Conservation (phyloP, 2,329 filamentous ascomycete genomes). For the Meredithiella fracta region DNA sequence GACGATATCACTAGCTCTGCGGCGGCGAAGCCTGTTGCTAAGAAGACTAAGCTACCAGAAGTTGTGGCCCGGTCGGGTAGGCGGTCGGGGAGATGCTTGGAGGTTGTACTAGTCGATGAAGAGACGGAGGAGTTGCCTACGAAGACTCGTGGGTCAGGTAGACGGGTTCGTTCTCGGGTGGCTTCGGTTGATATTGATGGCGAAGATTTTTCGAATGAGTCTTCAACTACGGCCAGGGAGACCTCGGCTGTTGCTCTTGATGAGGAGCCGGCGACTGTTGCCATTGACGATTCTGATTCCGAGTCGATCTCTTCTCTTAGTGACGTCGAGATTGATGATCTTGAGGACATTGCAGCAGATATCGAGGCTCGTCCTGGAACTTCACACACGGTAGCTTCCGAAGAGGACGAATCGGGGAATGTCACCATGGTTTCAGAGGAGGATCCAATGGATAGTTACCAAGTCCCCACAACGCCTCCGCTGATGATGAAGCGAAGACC, state of each 20-base stretch:
- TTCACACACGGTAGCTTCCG: background rate
- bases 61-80: background rate
- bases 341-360: slow-evolving; percentile 8
- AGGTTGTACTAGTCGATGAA: background rate
- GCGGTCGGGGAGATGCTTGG: background rate
- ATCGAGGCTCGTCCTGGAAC: background rate
- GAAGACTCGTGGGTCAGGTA: too few relatives aligned
- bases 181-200: background rate
- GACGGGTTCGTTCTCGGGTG: background rate
- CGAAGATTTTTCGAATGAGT: background rate
- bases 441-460: slow-evolving; percentile 8
- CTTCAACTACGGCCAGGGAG: background rate
- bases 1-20: background rate
- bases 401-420: background rate
- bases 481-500: slow-evolving; percentile 11
- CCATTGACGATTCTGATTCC: slow-evolving; percentile 1
- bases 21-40: background rate
- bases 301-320: slow-evolving; percentile 13
- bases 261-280: background rate
- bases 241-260: background rate
- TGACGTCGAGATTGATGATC: slow-evolving; percentile 11
- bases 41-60: background rate
- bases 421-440: background rate
- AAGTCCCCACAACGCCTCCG: slow-evolving; percentile 16
- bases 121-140: background rate